Conservation (phyloP, 371 early-diverging fungal genomes). For the Massospora cicadina region DNA sequence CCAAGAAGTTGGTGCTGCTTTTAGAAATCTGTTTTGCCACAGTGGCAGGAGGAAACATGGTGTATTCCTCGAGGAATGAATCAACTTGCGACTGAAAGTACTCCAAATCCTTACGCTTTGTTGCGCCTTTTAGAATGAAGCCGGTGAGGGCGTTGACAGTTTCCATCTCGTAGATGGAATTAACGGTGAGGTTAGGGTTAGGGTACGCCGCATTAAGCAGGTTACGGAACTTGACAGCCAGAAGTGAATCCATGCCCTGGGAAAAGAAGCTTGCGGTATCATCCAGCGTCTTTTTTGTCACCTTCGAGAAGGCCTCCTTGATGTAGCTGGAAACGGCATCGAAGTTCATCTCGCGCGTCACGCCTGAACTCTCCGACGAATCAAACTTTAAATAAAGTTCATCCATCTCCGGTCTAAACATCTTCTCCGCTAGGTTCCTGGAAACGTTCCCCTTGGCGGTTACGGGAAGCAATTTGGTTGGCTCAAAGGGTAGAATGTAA, state of each 20-base stretch:
- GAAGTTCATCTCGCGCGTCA: background rate
- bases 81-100: background rate
- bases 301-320: background rate
- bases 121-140: background rate
- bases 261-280: background rate
- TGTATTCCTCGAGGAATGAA: background rate
- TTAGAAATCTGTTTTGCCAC: constrained; percentile 8
- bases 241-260: constrained; percentile 4
- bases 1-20: constrained; percentile 14
- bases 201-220: background rate
- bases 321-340: background rate
- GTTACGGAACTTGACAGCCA: constrained; percentile 1
- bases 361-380: background rate
- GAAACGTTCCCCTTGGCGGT: constrained; percentile 21
- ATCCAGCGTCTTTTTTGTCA: background rate
- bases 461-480: constrained; percentile 13
- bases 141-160: background rate
- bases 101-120: background rate
- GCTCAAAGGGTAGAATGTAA: constrained; percentile 17
- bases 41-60: background rate
- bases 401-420: background rate
- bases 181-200: background rate
- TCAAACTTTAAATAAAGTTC: background rate
- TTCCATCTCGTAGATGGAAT: constrained; percentile 2
- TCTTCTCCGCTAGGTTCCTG: background rate